Percentiles rank a stretch among this genome's conserved stretches.
Conservation (phyloP, 345 rosid species). For the Durio zibethinus region DNA sequence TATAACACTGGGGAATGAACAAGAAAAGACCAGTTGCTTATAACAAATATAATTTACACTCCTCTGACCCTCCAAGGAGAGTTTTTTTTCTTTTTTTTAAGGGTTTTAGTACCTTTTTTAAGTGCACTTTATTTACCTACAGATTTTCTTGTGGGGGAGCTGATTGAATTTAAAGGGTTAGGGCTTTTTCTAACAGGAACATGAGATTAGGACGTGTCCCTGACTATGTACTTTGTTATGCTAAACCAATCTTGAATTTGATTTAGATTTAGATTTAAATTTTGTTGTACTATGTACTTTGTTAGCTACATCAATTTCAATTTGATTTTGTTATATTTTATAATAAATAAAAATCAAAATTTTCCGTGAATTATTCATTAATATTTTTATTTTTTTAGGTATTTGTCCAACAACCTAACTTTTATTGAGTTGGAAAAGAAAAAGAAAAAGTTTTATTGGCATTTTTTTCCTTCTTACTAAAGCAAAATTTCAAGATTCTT, state of each 20-base stretch:
- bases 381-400: too few relatives aligned
- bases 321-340: too few relatives aligned
- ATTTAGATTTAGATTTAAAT: neutral
- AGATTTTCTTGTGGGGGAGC: neutral
- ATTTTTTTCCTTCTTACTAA: neutral
- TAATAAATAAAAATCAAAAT: too few relatives aligned
- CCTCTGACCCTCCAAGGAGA: neutral
- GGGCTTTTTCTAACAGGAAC: too few relatives aligned
- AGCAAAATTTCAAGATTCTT: neutral
- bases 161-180: neutral
- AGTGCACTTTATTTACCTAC: neutral
- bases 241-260: neutral
- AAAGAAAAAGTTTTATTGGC: neutral
- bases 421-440: too few relatives aligned
- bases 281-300: too few relatives aligned
- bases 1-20: neutral
- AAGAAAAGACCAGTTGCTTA: neutral
- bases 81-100: neutral
- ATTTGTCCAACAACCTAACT: too few relatives aligned
- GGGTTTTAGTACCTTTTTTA: neutral
- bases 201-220: neutral
- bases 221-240: neutral
- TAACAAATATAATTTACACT: neutral
- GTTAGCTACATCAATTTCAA: too few relatives aligned
- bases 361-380: too few relatives aligned